Conservation (phyloP, 1,284 basidiomycete genomes). For the Porodaedalea pini region DNA sequence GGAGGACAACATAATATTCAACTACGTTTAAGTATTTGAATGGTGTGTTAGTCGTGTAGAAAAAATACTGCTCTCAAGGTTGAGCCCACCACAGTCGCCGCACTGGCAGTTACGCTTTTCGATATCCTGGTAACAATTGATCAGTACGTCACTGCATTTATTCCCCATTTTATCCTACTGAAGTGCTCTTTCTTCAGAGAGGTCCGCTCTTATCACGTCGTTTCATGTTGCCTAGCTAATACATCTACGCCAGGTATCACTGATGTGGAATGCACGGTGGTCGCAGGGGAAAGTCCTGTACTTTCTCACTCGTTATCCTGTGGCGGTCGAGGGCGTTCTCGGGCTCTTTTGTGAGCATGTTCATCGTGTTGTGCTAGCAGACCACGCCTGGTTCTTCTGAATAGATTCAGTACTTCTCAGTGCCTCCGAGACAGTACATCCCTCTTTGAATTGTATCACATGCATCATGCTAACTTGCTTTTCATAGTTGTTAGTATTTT, state of each 20-base stretch:
- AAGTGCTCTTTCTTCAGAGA: background rate
- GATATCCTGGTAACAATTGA: background rate
- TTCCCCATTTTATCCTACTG: background rate
- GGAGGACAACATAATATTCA: no score
- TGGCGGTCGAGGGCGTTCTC: background rate
- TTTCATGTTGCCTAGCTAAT: background rate
- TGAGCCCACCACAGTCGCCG: no score
- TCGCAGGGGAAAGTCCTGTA: constrained; percentile 5
- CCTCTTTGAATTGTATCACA: background rate
- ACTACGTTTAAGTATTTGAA: no score
- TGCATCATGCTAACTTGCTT: background rate
- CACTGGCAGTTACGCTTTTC: constrained; percentile 2
- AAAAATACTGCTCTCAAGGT: no score
- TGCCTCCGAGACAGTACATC: background rate
- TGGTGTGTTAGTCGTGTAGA: no score
- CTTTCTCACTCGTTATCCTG: constrained; percentile 5
- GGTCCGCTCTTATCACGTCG: background rate
- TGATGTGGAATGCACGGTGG: background rate
- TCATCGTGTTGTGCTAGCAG: background rate
- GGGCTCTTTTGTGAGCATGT: constrained; percentile 1
- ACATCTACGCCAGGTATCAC: background rate
- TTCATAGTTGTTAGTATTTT: constrained; percentile 5
- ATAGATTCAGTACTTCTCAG: background rate
- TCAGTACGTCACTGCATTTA: background rate
- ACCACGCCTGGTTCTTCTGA: background rate